phyloP scores from a whole-genome alignment of 1,139 yeast genomes.

The Candida glucosophila region DNA sequence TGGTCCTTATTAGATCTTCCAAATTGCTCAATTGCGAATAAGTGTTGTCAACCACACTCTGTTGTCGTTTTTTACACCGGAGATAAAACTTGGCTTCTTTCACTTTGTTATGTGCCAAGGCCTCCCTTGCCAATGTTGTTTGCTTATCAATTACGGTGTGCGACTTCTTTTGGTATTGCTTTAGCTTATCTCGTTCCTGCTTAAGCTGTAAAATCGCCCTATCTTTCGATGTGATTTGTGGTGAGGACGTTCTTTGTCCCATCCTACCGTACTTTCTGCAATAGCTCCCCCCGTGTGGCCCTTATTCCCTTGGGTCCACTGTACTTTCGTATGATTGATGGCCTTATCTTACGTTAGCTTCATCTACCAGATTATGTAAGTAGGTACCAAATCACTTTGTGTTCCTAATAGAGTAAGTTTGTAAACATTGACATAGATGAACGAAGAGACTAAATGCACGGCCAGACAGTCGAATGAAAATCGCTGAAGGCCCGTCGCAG shows the following conservation, averaged over 20 bases:
- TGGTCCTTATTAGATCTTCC: conserved; percentile 63
- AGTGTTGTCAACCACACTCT: conserved; percentile 56
- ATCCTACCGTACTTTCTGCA: conserved; percentile 12
- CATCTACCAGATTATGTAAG: no score
- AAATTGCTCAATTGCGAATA: conserved; percentile 71
- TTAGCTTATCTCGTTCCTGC: conserved; percentile 76
- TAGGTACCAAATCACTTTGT: no score
- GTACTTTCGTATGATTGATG: no score
- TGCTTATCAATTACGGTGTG: conserved; percentile 49
- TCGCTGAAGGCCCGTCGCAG: no score
- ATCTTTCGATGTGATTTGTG: conserved; percentile 73
- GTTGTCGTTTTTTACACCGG: conserved; percentile 75
- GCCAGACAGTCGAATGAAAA: no score
- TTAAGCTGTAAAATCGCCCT: conserved; percentile 79
- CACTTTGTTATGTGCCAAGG: conserved; percentile 45
- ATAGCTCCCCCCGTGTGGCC: no score
- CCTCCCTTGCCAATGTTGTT: conserved; percentile 47
- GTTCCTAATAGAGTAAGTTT: no score
- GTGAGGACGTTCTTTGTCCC: conserved; percentile 40
- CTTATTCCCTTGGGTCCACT: no score
- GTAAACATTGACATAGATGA: no score
- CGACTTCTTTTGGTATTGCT: conserved; percentile 63
- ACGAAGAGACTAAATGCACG: no score
- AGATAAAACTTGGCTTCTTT: conserved; percentile 63
- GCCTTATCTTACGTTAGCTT: not conserved